These are phyloP conservation scores for Boletus barrowsii DNA, from an alignment of 768 basidiomycete species.

Conservation along the genomic window DNA sequence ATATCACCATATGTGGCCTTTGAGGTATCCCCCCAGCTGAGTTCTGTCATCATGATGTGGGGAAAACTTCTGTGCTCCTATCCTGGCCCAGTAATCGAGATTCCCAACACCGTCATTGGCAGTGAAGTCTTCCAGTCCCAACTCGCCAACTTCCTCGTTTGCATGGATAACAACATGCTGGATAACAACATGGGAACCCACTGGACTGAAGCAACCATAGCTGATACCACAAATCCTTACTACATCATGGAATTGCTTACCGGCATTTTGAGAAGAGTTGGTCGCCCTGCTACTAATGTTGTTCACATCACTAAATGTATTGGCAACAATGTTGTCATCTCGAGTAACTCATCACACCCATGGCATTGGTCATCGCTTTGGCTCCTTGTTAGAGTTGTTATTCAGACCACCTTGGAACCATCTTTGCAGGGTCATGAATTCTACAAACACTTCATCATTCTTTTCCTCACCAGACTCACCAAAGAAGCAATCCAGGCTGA, in stretches of 20 bases:
- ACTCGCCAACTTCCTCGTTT: constrained; percentile 37
- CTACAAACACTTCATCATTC: constrained; percentile 51
- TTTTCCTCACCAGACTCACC: constrained; percentile 33
- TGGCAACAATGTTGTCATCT: constrained; percentile 28
- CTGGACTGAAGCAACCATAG: no score
- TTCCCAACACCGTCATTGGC: constrained; percentile 30
- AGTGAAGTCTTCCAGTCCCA: constrained; percentile 32
- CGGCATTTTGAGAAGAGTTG: constrained; percentile 39
- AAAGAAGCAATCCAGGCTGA: constrained; percentile 11
- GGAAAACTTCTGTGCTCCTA: constrained; percentile 44
- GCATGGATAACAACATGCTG: constrained; percentile 32
- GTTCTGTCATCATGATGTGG: constrained; percentile 31
- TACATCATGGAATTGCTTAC: constrained; percentile 46
- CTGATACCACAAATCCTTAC: constrained; percentile 31
- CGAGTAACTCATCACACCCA: constrained; percentile 16
- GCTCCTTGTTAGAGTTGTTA: constrained; percentile 33
- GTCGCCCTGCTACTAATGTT: constrained; percentile 6
- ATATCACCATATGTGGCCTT: constrained; percentile 24
- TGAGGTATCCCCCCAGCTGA: constrained; percentile 38
- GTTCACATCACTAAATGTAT: constrained; percentile 30
- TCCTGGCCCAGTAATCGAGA: constrained; percentile 41
- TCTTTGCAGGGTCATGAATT: constrained; percentile 6
- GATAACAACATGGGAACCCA: neutral
- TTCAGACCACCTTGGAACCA: constrained; percentile 30
- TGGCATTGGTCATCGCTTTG: constrained; percentile 38